Base-by-base conservation (phyloP, 495 filamentous ascomycete species). In the Amphirosellinia nigrospora region DNA sequence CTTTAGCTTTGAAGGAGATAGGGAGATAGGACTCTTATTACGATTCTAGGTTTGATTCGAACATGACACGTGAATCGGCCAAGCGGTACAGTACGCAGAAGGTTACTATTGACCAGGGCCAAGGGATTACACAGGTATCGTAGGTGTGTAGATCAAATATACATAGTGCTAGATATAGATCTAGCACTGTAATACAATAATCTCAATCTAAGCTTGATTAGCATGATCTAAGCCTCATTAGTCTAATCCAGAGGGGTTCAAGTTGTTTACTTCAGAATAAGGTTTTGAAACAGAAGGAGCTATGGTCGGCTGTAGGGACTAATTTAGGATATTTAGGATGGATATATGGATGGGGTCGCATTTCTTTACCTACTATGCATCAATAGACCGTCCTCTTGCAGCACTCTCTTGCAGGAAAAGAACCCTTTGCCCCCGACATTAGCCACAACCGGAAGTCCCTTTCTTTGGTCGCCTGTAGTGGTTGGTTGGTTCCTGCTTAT, bases 341-440 rank as follows among this genome's bases (percentile, higher is more conserved):
- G n/a, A n/a, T n/a, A n/a, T 0, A 23, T 28, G n/a, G 7, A 11
- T 28, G 48, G 48, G 23, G 6, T 5, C 21, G 21, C n/a, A 55
- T 30, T 55, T 55, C 50, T 55, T 55, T 55, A 28, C 50, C 15
- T n/a, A n/a, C n/a, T n/a, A n/a, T n/a, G n/a, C n/a, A n/a, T n/a
- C n/a, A n/a, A n/a, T n/a, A n/a, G n/a, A n/a, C n/a, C n/a, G n/a
- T n/a, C n/a, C n/a, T n/a, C n/a, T n/a, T n/a, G n/a, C n/a, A n/a
- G n/a, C n/a, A n/a, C n/a, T n/a, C n/a, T n/a, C n/a, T n/a, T n/a
- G n/a, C 19, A 52, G 2, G 23, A 10, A 52, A 11, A 52, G 48
- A 39, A 28, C 16, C 60, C 8, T 43, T 41, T 61, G 19, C 59
- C 26, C 36, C 19, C 36, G n/a, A 10, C 32, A 65, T 50, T 43